phyloP scores from a whole-genome alignment of 352 stramenopile genomes.

The Hyphochytrium catenoides region DNA sequence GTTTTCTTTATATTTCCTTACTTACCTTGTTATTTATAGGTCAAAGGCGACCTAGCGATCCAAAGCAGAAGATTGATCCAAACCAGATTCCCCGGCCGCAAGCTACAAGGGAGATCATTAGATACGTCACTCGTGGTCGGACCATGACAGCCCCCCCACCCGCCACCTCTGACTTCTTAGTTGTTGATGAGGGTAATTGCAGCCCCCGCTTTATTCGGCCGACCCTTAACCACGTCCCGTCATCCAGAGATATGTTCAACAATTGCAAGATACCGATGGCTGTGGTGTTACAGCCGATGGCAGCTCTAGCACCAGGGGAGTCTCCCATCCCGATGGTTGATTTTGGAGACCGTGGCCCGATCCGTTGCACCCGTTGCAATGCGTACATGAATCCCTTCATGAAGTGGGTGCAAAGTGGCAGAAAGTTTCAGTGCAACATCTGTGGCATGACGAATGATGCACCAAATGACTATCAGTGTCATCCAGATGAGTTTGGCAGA shows the following conservation, averaged over 20 bases:
- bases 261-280: constrained; percentile 45
- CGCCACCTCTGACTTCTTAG: constrained; percentile 47
- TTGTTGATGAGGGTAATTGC: constrained; percentile 52
- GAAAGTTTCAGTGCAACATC: constrained; percentile 69
- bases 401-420: constrained; percentile 50
- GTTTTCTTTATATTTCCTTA: too few species aligned
- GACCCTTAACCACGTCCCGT: constrained; percentile 52
- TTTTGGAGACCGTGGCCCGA: constrained; percentile 41
- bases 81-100: constrained; percentile 58
- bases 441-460: constrained; percentile 55
- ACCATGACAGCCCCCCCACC: constrained; percentile 49
- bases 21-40: too few species aligned
- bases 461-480: constrained; percentile 58
- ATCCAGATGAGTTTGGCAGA: constrained; percentile 50
- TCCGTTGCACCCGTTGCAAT: constrained; percentile 51
- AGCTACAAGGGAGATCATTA: constrained; percentile 26
- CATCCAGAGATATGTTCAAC: constrained; percentile 38
- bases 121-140: constrained; percentile 46
- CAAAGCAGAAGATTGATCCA: constrained; percentile 54
- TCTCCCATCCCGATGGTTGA: constrained; percentile 53
- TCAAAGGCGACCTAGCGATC: too few species aligned
- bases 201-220: constrained; percentile 67
- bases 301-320: constrained; percentile 47
- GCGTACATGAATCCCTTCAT: constrained; percentile 67
- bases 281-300: constrained; percentile 51